Percentiles rank a stretch among this genome's conserved stretches.
Evolutionary conservation across 805 yeast genomes (phyloP).

Genomic region (Isabelozyma pseudorhagii): DNA sequence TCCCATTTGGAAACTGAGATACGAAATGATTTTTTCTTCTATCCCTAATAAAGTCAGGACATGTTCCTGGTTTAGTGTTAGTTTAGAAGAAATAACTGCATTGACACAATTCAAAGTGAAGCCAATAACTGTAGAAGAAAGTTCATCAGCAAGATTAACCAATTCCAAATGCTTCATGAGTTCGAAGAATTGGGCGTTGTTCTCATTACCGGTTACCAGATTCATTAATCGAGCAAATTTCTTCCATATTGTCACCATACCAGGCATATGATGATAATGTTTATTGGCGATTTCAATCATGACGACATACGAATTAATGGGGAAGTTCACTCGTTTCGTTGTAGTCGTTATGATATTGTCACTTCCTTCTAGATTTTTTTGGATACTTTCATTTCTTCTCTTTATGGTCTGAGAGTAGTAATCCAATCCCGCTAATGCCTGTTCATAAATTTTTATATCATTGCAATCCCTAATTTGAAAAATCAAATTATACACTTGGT

Average conservation of each 20-base stretch:
- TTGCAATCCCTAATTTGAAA: constrained; percentile 16
- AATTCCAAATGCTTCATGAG: constrained; percentile 1
- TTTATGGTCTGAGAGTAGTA: constrained; percentile 14
- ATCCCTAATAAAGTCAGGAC: neutral
- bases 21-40: constrained; percentile 3
- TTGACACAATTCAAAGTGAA: neutral
- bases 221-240: constrained; percentile 4
- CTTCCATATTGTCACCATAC: constrained; percentile 13
- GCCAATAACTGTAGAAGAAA: neutral
- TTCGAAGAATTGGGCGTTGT: neutral
- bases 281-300: constrained; percentile 11
- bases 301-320: constrained; percentile 14
- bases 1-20: constrained; percentile 31
- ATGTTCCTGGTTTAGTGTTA: neutral
- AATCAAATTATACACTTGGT: constrained; percentile 24
- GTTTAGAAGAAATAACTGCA: neutral
- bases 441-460: constrained; percentile 20
- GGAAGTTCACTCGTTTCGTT: constrained; percentile 6
- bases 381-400: constrained; percentile 1
- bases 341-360: too few species aligned
- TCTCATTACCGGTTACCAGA: neutral
- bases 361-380: too few species aligned
- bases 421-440: constrained; percentile 18
- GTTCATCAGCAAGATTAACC: neutral
- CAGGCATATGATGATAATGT: constrained; percentile 11